Evolutionary conservation across 306 rosid species (phyloP).

Genomic region (Herpetospermum pedunculosum): DNA sequence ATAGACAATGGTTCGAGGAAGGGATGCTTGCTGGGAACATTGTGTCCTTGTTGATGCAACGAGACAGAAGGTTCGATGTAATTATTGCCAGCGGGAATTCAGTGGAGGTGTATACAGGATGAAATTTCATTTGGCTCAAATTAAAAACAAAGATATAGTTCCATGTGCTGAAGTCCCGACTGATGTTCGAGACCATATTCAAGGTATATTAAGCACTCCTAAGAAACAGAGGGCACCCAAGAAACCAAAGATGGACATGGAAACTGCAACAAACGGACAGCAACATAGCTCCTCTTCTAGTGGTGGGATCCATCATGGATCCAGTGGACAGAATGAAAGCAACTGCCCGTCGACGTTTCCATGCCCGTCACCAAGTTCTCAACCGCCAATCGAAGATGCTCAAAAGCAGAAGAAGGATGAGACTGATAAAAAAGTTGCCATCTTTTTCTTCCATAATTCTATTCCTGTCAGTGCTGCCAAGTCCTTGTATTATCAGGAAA

Average conservation of each 20-base stretch:
- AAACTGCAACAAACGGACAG: slow-evolving; percentile 31
- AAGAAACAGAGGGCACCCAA: slow-evolving; percentile 50
- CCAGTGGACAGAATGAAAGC: slow-evolving; percentile 47
- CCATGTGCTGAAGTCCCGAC: slow-evolving; percentile 56
- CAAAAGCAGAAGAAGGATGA: slow-evolving; percentile 38
- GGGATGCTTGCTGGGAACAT: slow-evolving; percentile 79
- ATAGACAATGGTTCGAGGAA: slow-evolving; percentile 59
- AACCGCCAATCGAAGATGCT: slow-evolving; percentile 31
- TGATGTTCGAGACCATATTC: slow-evolving; percentile 50
- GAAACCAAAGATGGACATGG: slow-evolving; percentile 36
- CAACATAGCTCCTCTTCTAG: slow-evolving; percentile 54
- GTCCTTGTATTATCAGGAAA: slow-evolving; percentile 53
- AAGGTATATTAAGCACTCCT: slow-evolving; percentile 42
- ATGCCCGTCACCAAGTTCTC: slow-evolving; percentile 30
- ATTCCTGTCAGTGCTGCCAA: slow-evolving; percentile 55
- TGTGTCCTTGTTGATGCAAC: slow-evolving; percentile 55
- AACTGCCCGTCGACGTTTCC: slow-evolving; percentile 37
- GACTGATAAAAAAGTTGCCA: slow-evolving; percentile 52
- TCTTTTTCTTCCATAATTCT: slow-evolving; percentile 50
- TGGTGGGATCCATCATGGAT: slow-evolving; percentile 43
- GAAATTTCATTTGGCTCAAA: slow-evolving; percentile 82
- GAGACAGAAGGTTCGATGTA: slow-evolving; percentile 58
- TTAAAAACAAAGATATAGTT: slow-evolving; percentile 63
- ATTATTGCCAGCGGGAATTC: slow-evolving; percentile 59
- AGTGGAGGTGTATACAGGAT: slow-evolving; percentile 75